phyloP scores from a whole-genome alignment of 352 stramenopile species.

The Phytophthora hybrid region DNA sequence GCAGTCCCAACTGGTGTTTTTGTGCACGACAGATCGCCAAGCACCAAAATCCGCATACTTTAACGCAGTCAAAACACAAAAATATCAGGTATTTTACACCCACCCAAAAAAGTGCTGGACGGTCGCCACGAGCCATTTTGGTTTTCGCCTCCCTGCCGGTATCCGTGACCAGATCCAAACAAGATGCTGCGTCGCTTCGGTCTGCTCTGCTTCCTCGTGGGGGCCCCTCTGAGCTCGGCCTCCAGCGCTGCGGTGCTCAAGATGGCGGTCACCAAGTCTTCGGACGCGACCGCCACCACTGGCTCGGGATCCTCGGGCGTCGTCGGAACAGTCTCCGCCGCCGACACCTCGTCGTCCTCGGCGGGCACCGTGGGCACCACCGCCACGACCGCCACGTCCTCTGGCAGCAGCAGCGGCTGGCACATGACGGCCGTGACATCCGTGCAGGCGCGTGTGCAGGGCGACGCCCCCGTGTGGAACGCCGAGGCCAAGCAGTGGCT shows the following conservation, averaged over 20 bases:
- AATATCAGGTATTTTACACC: slow-evolving; percentile 34
- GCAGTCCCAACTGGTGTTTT: slow-evolving; percentile 5
- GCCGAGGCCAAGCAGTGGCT: slow-evolving; percentile 41
- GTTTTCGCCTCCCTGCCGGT: slow-evolving; percentile 11
- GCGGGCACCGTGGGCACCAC: neutral
- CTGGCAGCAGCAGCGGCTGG: slow-evolving; percentile 25
- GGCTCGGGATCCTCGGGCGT: slow-evolving; percentile 16
- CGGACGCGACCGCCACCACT: slow-evolving; percentile 3
- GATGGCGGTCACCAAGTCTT: slow-evolving; percentile 27
- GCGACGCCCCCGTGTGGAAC: slow-evolving; percentile 52
- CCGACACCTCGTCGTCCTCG: slow-evolving; percentile 6
- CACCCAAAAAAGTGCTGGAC: slow-evolving; percentile 9
- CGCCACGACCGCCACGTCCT: neutral
- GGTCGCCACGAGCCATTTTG: slow-evolving; percentile 13
- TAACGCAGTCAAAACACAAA: slow-evolving; percentile 12
- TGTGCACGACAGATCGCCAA: neutral
- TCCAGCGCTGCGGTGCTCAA: slow-evolving; percentile 12
- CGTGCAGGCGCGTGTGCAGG: slow-evolving; percentile 66
- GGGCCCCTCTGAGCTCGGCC: slow-evolving; percentile 4
- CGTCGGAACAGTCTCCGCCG: slow-evolving; percentile 11
- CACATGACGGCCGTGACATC: slow-evolving; percentile 44
- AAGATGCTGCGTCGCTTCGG: slow-evolving; percentile 27
- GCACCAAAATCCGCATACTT: neutral
- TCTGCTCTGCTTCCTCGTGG: slow-evolving; percentile 20
- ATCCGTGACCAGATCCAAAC: neutral